phyloP scores from a whole-genome alignment of 108 stramenopile genomes.

The Fistulifera solaris region DNA sequence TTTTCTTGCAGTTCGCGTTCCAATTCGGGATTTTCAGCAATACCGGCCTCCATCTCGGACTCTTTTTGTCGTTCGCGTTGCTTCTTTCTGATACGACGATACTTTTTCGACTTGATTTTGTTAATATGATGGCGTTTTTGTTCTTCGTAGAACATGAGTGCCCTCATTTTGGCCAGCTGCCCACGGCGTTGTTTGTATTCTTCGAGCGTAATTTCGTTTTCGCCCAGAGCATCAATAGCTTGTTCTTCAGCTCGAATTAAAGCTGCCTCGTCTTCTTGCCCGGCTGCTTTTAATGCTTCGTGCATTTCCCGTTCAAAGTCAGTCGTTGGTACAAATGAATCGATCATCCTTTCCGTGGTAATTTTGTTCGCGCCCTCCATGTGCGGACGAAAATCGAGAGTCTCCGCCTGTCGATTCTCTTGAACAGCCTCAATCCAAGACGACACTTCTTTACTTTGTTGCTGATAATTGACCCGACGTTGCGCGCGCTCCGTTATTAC shows the following conservation, averaged over 20 bases:
- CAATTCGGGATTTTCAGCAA: conserved; percentile 51
- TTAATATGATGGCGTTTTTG: conserved; percentile 97
- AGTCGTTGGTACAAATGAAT: conserved; percentile 76
- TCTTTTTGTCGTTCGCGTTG: conserved; percentile 74
- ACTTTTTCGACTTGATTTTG: conserved; percentile 98
- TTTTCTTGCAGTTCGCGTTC: conserved; percentile 74
- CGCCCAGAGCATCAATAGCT: conserved; percentile 74
- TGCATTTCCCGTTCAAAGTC: conserved; percentile 91
- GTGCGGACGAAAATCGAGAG: conserved; percentile 86
- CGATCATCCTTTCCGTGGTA: conserved; percentile 59
- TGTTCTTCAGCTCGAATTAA: conserved; percentile 49
- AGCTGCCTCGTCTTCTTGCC: conserved; percentile 63
- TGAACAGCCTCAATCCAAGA: conserved; percentile 80
- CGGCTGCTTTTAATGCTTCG: conserved; percentile 74
- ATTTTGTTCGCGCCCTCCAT: conserved; percentile 5
- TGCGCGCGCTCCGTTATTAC: conserved; percentile 76
- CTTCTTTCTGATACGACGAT: conserved; percentile 88
- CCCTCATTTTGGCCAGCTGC: conserved; percentile 90
- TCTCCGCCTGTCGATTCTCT: conserved; percentile 84
- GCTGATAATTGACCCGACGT: conserved; percentile 80
- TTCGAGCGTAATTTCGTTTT: conserved; percentile 73
- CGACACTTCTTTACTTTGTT: conserved; percentile 56
- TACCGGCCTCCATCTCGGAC: conserved; percentile 55
- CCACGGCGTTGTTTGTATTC: conserved; percentile 89
- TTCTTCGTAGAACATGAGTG: conserved; percentile 98